A percentile compares a stretch with the other conserved stretches of the same genome.
Evolutionary conservation across 2,329 filamentous ascomycete species (phyloP).

Genomic region (Bipolaris bicolor): DNA sequence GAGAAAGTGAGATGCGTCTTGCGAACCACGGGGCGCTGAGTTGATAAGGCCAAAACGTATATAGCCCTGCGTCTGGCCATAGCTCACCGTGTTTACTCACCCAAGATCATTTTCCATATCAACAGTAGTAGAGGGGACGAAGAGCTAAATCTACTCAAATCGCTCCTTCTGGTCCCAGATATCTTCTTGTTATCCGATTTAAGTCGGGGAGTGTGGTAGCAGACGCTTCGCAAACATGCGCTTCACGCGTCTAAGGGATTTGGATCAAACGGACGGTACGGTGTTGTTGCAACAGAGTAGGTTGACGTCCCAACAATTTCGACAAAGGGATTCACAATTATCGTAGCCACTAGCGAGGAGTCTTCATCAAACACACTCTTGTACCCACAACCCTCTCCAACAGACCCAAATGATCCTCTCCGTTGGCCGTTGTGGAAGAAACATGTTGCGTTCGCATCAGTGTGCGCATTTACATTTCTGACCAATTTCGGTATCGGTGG

Average conservation of each 20-base stretch:
- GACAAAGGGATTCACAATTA: slow-evolving; percentile 1
- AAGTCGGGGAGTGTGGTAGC: neutral
- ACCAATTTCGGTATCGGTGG: slow-evolving; percentile 56
- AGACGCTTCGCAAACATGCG: slow-evolving; percentile 30
- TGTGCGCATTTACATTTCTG: slow-evolving; percentile 56
- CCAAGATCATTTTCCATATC: slow-evolving; percentile 11
- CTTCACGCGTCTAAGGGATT: slow-evolving; percentile 42
- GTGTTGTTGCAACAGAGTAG: slow-evolving; percentile 44
- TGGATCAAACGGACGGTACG: slow-evolving; percentile 49
- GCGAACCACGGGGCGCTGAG: neutral
- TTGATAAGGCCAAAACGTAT: slow-evolving; percentile 5
- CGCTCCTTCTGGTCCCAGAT: slow-evolving; percentile 14
- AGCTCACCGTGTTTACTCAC: slow-evolving; percentile 12
- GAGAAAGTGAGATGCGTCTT: neutral
- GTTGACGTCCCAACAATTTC: neutral
- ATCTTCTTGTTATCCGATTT: slow-evolving; percentile 19
- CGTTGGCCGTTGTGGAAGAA: slow-evolving; percentile 58
- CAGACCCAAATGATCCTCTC: slow-evolving; percentile 58
- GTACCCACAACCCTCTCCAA: slow-evolving; percentile 55
- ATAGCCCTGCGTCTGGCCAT: slow-evolving; percentile 6
- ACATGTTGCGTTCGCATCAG: slow-evolving; percentile 41
- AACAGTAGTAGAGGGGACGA: slow-evolving; percentile 3
- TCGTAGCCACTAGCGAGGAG: slow-evolving; percentile 2
- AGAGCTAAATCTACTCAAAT: slow-evolving; percentile 15
- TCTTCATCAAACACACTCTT: slow-evolving; percentile 45